Evolutionary conservation across 1,284 basidiomycete genomes (phyloP), one percentile per base, ranked within the genome.

Genomic region (Austroboletus rostrupii): DNA sequence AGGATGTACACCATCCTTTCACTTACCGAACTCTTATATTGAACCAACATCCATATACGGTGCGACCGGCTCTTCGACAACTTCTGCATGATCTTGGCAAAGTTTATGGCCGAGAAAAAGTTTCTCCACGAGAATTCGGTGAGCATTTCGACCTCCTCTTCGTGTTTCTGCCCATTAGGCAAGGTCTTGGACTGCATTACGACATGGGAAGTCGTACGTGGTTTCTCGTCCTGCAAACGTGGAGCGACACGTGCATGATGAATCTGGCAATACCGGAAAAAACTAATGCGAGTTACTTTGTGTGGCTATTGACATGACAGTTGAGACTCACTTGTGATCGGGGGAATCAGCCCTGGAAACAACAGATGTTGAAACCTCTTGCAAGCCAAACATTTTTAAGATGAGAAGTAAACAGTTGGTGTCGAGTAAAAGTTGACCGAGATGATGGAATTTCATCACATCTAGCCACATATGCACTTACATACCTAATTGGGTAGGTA

Each of bases 101-200:
- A 97, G 69, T 98, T 98, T 72, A 98, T 96, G n/a, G 87, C 86
- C 10, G 93, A 84, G 71, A 98, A 99, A 70, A 99, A 97, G 72
- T 99, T 99, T 48, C 97, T 77, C 94, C 96, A 99, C 5, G 93
- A 97, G 69, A 92, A 99, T 44, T 97, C 93, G 17, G 86, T 89
- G 49, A 98, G 78, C 62, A 97, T 76, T 62, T 97, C 94, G 26
- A 97, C 75, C 58, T 97, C 94, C 60, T 93, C 91, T 47, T 90
- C 85, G 23, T 80, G 79, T 60, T 74, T 80, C 59, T 83, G 78
- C 38, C 85, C 86, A 57, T 86, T 88, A 7, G 86, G 85, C 19
- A 87, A 70, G 13, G 64, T 73, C 31, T 74, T 78, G 23, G 72
- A 71, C 54, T 81, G 80, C 20, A 76, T 69, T 35, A 84, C 70